Evolutionary conservation across 163 green algal species (phyloP).

Genomic region (Chlorella variabilis): DNA sequence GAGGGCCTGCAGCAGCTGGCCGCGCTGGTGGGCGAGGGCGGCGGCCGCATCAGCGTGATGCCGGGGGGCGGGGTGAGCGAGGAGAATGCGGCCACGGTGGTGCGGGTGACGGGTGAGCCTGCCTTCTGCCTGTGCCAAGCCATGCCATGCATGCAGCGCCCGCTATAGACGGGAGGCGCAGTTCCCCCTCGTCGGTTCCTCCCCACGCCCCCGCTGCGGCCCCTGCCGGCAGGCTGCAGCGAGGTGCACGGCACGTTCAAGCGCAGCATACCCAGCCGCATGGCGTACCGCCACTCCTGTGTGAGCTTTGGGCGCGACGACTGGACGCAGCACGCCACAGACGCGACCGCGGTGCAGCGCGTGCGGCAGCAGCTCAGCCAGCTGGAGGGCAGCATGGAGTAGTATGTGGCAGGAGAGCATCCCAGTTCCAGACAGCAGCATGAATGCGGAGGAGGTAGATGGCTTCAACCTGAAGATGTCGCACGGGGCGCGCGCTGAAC

Average conservation of each 20-base stretch:
- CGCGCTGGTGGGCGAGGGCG: slow-evolving; percentile 50
- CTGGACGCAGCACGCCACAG: not conserved
- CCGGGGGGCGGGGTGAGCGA: slow-evolving; percentile 59
- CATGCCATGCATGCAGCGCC: no score
- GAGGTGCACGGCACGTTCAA: slow-evolving; percentile 64
- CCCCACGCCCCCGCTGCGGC: no score
- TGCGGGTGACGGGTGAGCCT: slow-evolving; percentile 36
- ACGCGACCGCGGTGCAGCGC: slow-evolving; percentile 8
- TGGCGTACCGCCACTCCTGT: slow-evolving; percentile 13
- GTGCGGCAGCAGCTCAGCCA: slow-evolving; percentile 13
- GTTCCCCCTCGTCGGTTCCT: no score
- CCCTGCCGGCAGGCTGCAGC: slow-evolving; percentile 5
- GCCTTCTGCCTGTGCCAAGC: no score
- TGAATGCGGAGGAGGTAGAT: no score
- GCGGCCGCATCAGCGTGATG: slow-evolving; percentile 57
- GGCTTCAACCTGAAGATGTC: no score
- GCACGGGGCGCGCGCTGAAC: no score
- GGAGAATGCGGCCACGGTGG: slow-evolving; percentile 47
- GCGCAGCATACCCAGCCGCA: slow-evolving; percentile 23
- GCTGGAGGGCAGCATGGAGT: slow-evolving; percentile 21
- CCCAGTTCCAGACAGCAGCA: no score
- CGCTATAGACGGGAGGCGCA: no score
- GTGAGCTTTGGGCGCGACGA: slow-evolving; percentile 15
- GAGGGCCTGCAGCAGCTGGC: slow-evolving; percentile 54
- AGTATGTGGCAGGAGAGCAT: no score